Base-by-base conservation (phyloP, 345 rosid species). In the Pistacia vera region DNA sequence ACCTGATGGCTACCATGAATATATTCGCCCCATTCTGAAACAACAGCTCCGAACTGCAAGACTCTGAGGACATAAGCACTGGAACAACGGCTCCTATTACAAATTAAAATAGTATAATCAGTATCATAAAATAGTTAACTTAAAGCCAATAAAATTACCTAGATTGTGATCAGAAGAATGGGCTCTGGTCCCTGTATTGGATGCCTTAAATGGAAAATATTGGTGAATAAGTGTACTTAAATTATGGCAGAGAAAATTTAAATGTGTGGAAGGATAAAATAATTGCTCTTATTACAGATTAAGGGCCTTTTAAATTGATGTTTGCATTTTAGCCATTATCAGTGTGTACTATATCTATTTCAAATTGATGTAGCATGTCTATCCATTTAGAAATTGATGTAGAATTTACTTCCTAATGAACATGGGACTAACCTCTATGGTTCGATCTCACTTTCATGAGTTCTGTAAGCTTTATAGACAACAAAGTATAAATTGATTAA, bases 1-100 rank as follows among this genome's bases (percentile, higher is more conserved):
- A 71, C 97, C 97, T 12, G 99, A 96, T 83, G 99, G 98, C 46
- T 96, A 88, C 87, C 89, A 89, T 1, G 97, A 96, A 73, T 96
- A 90, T 78, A 41, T 93, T 46, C 86, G 88, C 51, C 99, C 99
- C 9, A 20, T 96, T 81, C 80, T 96, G 66, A 93, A 90, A 90
- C 99, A 92, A 80, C 98, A 92, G 72, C 88, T 93, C 64, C 93
- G 88, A 18, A 89, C 83, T 28, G 90, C 99, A n/a, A 90, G 97
- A 75, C 97, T 96, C 67, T 93, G 74, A 91, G 59, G 64, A 63
- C 9, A n/a, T 17, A n/a, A 18, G 60, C 4, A 33, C 17, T 12
- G 18, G 16, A 14, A 54, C 18, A 54, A 14, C n/a, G 2, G 5
- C 57, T 3, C 38, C 13, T 46, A 54, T 3, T 54, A n/a, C 11